Evolutionary conservation across 2,329 filamentous ascomycete genomes (phyloP).

Genomic region (Hortaea werneckii): DNA sequence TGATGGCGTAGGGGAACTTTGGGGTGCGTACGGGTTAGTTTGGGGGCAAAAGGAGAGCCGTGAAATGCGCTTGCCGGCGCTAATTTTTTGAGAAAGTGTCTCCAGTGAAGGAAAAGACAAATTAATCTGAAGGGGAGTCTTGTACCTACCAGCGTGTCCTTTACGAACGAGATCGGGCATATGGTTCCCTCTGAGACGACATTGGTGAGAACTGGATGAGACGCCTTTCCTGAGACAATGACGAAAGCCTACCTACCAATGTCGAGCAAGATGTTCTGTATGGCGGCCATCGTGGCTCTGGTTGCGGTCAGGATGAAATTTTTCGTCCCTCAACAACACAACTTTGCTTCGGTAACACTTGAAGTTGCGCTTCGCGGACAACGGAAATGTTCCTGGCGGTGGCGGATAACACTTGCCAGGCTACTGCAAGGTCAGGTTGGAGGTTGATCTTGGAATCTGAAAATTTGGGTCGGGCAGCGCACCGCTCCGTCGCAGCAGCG

Average conservation of each 20-base stretch:
- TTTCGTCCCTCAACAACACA: no score
- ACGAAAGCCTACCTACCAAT: constrained; percentile 21
- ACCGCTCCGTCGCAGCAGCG: no score
- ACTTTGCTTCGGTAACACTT: neutral
- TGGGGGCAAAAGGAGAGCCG: neutral
- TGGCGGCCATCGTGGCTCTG: constrained; percentile 14
- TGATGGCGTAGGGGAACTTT: constrained; percentile 64
- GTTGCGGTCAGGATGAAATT: no score
- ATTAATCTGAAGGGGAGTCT: neutral
- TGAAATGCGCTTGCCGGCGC: neutral
- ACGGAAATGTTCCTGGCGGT: neutral
- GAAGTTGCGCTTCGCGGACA: neutral
- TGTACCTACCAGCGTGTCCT: constrained; percentile 63
- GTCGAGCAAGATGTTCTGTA: constrained; percentile 27
- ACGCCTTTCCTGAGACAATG: neutral
- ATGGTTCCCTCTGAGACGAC: constrained; percentile 61
- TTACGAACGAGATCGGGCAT: constrained; percentile 75
- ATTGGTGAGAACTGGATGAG: constrained; percentile 5
- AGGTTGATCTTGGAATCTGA: neutral
- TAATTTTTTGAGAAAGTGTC: neutral
- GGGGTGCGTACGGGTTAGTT: no score
- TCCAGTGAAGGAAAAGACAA: neutral
- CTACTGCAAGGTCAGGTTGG: constrained; percentile 2
- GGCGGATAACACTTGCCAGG: neutral
- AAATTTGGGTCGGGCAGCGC: neutral